Conservation (phyloP, 331 rosid genomes). For the Quercus lobata region DNA sequence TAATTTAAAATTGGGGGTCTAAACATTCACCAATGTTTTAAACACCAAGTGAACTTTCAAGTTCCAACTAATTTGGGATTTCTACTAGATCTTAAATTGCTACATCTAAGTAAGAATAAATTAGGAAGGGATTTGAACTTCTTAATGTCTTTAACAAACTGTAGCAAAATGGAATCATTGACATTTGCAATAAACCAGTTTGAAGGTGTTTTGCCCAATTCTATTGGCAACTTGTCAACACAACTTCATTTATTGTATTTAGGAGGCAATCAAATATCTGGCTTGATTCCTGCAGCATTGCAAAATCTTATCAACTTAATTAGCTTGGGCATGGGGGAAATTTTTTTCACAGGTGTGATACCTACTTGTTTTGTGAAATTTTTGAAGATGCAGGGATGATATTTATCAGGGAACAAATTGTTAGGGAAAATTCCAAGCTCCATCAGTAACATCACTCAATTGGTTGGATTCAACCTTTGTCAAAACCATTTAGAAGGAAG, state of each 20-base stretch:
- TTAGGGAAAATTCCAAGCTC: neutral
- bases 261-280: neutral
- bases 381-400: neutral
- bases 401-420: neutral
- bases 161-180: fast-evolving
- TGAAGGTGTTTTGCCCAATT: constrained; percentile 13
- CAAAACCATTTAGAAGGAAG: constrained; percentile 14
- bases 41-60: too few species aligned
- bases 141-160: constrained; percentile 17
- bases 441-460: constrained; percentile 19
- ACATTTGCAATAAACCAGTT: fast-evolving
- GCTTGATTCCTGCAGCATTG: neutral
- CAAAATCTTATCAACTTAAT: neutral
- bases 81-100: neutral
- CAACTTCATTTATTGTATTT: fast-evolving
- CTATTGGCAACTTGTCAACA: constrained; percentile 15
- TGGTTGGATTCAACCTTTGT: neutral
- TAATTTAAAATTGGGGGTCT: too few species aligned
- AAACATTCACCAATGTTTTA: too few species aligned
- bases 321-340: fast-evolving
- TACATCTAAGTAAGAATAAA: neutral
- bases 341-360: constrained; percentile 5
- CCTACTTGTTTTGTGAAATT: constrained; percentile 21
- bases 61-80: constrained; percentile 14
- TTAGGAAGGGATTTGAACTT: constrained; percentile 30